These are phyloP conservation scores for Inosperma sp. DNA, from an alignment of 768 basidiomycete genomes.

Conservation along the genomic window DNA sequence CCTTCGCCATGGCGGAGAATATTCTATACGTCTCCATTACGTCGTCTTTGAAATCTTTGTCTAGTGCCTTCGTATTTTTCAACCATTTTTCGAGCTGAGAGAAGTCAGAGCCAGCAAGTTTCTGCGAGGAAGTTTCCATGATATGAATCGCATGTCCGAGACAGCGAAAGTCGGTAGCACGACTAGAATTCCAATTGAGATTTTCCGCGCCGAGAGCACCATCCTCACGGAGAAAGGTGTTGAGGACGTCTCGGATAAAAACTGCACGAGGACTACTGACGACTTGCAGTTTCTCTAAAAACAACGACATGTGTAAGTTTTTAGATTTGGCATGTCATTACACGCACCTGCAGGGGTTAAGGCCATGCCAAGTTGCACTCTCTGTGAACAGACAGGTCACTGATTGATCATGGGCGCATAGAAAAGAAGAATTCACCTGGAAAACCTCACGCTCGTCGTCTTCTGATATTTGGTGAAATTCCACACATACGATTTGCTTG, in stretches of 20 bases:
- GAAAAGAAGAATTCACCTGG: conserved; percentile 43
- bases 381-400: conserved; percentile 31
- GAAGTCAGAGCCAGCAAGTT: not conserved
- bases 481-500: conserved; percentile 80
- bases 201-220: conserved; percentile 31
- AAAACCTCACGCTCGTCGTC: conserved; percentile 64
- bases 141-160: conserved; percentile 50
- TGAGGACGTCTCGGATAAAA: conserved; percentile 56
- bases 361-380: conserved; percentile 76
- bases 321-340: not conserved
- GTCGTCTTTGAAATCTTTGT: conserved; percentile 37
- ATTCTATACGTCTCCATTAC: conserved; percentile 43
- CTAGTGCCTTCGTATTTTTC: conserved; percentile 31
- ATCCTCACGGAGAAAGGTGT: conserved; percentile 39
- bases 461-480: conserved; percentile 59
- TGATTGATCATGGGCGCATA: not conserved
- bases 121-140: conserved; percentile 39
- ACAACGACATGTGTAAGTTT: not conserved
- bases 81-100: conserved; percentile 21
- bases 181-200: conserved; percentile 45
- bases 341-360: conserved; percentile 60
- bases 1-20: conserved; percentile 42
- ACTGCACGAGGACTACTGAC: conserved; percentile 50
- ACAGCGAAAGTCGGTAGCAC: conserved; percentile 57
- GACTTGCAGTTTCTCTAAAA: conserved; percentile 64